These are phyloP conservation scores for Sporothrix phasma DNA, from an alignment of 2,329 filamentous ascomycete genomes.

Conservation along the genomic window DNA sequence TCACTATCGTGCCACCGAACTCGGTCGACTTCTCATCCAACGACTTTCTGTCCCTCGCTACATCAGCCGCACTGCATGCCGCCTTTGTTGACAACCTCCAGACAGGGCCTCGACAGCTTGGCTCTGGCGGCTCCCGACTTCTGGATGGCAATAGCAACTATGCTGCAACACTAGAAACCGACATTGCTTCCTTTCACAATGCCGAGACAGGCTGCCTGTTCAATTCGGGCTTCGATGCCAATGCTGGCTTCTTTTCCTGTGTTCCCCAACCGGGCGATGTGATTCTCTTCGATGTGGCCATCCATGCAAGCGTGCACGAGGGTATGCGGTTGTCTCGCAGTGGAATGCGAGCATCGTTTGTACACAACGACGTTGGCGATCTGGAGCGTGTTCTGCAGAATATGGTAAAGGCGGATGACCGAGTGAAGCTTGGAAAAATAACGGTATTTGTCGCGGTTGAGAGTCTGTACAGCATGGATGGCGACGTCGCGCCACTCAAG, in stretches of 20 bases:
- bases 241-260: conserved; percentile 51
- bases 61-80: conserved; percentile 34
- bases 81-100: conserved; percentile 28
- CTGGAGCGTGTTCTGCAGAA: background rate
- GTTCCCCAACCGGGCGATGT: conserved; percentile 50
- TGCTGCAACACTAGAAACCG: conserved; percentile 36
- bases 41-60: conserved; percentile 62
- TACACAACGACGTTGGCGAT: background rate
- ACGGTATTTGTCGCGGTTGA: conserved; percentile 63
- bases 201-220: conserved; percentile 40
- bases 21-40: conserved; percentile 63
- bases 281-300: conserved; percentile 62
- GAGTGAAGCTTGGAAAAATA: conserved; percentile 29
- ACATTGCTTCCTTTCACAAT: conserved; percentile 39
- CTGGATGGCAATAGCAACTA: conserved; percentile 23
- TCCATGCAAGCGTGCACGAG: conserved; percentile 71
- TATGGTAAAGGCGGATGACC: conserved; percentile 34
- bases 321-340: conserved; percentile 60
- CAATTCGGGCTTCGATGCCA: conserved; percentile 56
- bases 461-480: conserved; percentile 75
- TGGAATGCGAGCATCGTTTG: conserved; percentile 37
- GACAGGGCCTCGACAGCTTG: background rate
- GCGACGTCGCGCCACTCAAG: conserved; percentile 56
- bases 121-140: background rate
- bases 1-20: background rate